Percentiles rank a stretch among this genome's conserved stretches.
phyloP scores from a whole-genome alignment of 2,329 filamentous ascomycete genomes.

The Erysiphe pisi region DNA sequence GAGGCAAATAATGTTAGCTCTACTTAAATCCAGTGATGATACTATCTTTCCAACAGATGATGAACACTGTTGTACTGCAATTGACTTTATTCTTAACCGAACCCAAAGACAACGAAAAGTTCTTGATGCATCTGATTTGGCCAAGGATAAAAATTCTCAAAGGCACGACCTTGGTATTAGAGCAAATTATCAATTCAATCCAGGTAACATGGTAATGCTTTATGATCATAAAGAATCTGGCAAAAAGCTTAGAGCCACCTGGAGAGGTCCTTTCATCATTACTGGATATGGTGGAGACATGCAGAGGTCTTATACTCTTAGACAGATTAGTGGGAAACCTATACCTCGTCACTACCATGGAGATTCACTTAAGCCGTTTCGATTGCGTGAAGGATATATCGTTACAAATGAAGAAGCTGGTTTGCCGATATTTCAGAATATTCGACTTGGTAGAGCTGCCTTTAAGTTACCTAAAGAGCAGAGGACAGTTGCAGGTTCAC shows the following conservation, averaged over 20 bases:
- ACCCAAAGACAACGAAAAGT: not conserved
- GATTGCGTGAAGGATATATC: not conserved
- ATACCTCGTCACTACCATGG: too few species aligned
- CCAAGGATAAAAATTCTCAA: not conserved
- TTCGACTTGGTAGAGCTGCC: not conserved
- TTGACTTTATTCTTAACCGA: not conserved
- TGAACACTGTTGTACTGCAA: not conserved
- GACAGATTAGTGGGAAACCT: too few species aligned
- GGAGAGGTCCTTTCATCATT: constrained; percentile 23
- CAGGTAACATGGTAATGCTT: too few species aligned
- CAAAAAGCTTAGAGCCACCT: not conserved
- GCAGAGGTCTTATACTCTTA: not conserved
- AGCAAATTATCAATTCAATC: not conserved
- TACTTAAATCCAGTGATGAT: not conserved
- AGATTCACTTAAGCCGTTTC: not conserved
- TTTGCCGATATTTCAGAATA: constrained; percentile 12
- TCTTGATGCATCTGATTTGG: not conserved
- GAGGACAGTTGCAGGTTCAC: too few species aligned
- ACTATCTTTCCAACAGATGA: too few species aligned
- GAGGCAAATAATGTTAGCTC: not conserved
- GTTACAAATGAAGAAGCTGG: not conserved
- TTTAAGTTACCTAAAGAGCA: constrained; percentile 1
- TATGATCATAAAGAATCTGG: too few species aligned
- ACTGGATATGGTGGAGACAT: not conserved
- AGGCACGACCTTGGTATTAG: not conserved